phyloP scores from a whole-genome alignment of 1,139 yeast genomes.

The Blastobotrys petasosporus region DNA sequence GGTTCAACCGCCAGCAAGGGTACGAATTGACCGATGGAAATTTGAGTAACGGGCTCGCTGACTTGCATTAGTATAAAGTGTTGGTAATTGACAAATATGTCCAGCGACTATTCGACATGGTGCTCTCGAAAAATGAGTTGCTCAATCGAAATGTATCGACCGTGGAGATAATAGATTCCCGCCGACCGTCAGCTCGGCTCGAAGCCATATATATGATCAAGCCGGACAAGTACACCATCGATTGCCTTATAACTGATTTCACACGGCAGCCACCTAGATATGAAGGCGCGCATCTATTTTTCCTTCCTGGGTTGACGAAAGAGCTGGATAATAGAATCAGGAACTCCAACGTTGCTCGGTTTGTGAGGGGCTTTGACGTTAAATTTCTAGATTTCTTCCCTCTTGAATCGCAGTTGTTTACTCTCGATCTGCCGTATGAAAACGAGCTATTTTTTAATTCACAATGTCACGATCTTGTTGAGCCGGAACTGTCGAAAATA shows the following conservation, averaged over 20 bases:
- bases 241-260: conserved; percentile 57
- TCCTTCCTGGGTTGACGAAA: conserved; percentile 45
- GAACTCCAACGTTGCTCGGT: conserved; percentile 25
- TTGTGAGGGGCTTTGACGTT: conserved; percentile 22
- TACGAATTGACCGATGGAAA: conserved; percentile 14
- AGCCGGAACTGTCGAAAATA: conserved; percentile 51
- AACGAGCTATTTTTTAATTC: conserved; percentile 70
- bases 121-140: conserved; percentile 36
- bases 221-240: conserved; percentile 48
- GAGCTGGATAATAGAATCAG: conserved; percentile 22
- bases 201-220: conserved; percentile 58
- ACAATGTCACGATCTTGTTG: conserved; percentile 57
- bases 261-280: conserved; percentile 49
- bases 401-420: conserved; percentile 44
- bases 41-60: neutral
- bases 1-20: conserved; percentile 31
- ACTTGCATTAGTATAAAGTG: conserved; percentile 33
- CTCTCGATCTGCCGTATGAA: conserved; percentile 42
- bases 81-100: conserved; percentile 38
- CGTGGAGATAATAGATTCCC: conserved; percentile 49
- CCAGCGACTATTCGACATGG: conserved; percentile 32
- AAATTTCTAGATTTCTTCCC: conserved; percentile 42
- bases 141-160: conserved; percentile 39
- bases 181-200: conserved; percentile 43
- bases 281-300: conserved; percentile 50